phyloP scores from a whole-genome alignment of 2,329 filamentous ascomycete genomes.

The Aspergillus oerlinghausenensis region DNA sequence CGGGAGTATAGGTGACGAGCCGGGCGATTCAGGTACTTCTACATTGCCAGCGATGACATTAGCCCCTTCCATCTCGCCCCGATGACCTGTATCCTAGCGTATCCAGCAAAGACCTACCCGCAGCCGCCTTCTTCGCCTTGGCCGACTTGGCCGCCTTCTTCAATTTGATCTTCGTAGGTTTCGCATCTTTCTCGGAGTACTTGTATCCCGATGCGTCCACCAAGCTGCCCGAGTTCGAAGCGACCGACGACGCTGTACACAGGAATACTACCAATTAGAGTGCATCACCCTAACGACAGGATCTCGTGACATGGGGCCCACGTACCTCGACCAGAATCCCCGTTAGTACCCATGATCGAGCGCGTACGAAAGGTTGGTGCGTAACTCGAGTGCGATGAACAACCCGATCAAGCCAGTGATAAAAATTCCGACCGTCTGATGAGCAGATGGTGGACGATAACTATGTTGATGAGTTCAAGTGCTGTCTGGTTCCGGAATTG shows the following conservation, averaged over 20 bases:
- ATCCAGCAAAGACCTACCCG: not conserved
- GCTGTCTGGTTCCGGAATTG: conserved; percentile 9
- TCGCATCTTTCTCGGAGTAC: conserved; percentile 42
- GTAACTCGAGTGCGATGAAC: not conserved
- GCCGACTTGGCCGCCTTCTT: conserved; percentile 34
- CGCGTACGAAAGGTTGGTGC: conserved; percentile 1
- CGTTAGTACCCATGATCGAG: conserved; percentile 33
- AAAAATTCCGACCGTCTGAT: not conserved
- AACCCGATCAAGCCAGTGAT: not conserved
- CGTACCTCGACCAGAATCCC: conserved; percentile 32
- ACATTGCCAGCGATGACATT: not conserved
- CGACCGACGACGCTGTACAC: conserved; percentile 22
- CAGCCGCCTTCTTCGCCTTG: conserved; percentile 15
- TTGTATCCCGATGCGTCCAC: conserved; percentile 45
- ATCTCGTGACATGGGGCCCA: conserved; percentile 4
- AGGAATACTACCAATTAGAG: not conserved
- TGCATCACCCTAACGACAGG: not conserved
- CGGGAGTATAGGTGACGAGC: conserved; percentile 41
- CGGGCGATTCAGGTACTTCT: conserved; percentile 27
- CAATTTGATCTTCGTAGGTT: conserved; percentile 42
- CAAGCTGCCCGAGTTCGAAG: conserved; percentile 32
- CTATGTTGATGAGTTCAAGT: not conserved
- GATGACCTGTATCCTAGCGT: not conserved
- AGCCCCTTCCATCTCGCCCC: not conserved
- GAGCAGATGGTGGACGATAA: not conserved